A percentile compares a stretch with the other conserved stretches of the same genome.
phyloP scores from a whole-genome alignment of 371 early-diverging fungal species.

The Zopfochytrium polystomum region DNA sequence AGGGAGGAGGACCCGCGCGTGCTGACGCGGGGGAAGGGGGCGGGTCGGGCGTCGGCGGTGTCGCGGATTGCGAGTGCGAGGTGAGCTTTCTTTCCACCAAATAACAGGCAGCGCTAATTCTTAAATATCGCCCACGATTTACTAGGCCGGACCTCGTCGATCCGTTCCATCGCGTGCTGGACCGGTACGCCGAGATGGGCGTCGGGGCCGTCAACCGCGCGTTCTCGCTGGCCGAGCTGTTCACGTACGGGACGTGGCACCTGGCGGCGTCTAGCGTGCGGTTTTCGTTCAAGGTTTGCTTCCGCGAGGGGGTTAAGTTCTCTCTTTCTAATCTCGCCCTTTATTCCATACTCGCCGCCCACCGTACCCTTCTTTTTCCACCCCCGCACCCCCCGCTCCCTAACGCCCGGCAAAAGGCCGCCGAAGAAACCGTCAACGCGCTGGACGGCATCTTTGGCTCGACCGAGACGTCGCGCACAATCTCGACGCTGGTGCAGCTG shows the following conservation, averaged over 20 bases:
- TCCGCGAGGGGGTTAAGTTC: too few species aligned
- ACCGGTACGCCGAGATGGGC: too few species aligned
- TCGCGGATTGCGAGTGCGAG: neutral
- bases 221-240: conserved; percentile 75
- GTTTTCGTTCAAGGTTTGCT: conserved; percentile 67
- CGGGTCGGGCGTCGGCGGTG: neutral
- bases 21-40: neutral
- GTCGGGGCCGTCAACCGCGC: conserved; percentile 36
- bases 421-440: conserved; percentile 85
- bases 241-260: conserved; percentile 75
- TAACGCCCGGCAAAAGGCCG: conserved; percentile 53
- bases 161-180: too few species aligned
- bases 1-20: neutral
- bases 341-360: neutral
- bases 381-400: conserved; percentile 2
- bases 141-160: too few species aligned
- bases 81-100: conserved; percentile 3
- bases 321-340: neutral
- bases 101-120: conserved; percentile 16
- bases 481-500: conserved; percentile 75
- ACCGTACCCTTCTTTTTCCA: neutral
- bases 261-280: conserved; percentile 68
- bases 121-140: too few species aligned
- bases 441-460: conserved; percentile 90
- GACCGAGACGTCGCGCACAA: conserved; percentile 83